Base-by-base conservation (phyloP, 1,139 yeast genomes). In the Saccharomyces uvarum region DNA sequence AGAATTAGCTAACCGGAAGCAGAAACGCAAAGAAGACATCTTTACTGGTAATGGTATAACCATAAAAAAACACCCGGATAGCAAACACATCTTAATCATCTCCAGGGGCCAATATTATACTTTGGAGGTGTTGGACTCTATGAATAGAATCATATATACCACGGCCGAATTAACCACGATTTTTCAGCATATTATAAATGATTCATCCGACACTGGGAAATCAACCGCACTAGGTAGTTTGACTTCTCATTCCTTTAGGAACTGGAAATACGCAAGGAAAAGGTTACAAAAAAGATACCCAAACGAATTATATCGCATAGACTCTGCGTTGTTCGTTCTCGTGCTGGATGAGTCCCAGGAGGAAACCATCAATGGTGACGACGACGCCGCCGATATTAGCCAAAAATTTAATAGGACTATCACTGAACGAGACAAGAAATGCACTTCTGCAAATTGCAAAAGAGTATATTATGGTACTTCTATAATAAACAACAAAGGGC, bases 381-480 rank as follows among this genome's bases (percentile, higher is more conserved):
- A 49, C 8, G 56, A 54, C 21, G 16, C 44, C 4, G 49, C 14
- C 70, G 77, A 1, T 56, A 68, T 41, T 68, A 68, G 21, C 38
- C 42, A 31, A 50, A 56, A 49, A 32, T 53, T 28, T 16, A 46
- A 44, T 11, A 51, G 29, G 47, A 51, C 52, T 19, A 52, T 46
- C 41, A 53, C 51, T 27, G 51, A 27, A 49, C 53, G 50, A 44
- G 58, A 51, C 41, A 51, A 56, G 57, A 48, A 50, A 26, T 27
- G 41, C 19, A 49, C 54, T 31, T 59, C 66, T 5, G 59, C 58
- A 8, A 63, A 56, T 62, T 57, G 78, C 77, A 73, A 75, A 60
- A 68, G 73, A 44, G 79, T 86, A 14, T 79, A 85, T 32, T 86
- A 84, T 65, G 95, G 95, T 27, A 78, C 86, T 2, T 77, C 86